These are phyloP conservation scores for Chimonanthus praecox DNA, from an alignment of 164 flowering plant genomes.

Conservation along the genomic window DNA sequence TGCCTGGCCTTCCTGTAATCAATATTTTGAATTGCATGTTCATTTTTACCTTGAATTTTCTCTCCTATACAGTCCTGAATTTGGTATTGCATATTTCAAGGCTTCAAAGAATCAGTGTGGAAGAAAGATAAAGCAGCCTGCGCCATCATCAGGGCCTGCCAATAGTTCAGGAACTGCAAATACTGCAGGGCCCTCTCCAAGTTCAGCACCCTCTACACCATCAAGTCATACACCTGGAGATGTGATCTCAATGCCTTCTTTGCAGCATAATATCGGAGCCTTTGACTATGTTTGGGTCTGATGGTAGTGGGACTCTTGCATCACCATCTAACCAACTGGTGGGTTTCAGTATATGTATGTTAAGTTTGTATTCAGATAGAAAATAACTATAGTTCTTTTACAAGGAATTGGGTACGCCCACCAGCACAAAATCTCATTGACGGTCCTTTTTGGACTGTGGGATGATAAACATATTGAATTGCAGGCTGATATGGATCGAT, in stretches of 20 bases:
- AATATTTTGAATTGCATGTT: neutral
- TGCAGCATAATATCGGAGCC: constrained; percentile 75
- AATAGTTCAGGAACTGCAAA: constrained; percentile 98
- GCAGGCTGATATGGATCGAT: constrained; percentile 89
- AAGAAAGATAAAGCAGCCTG: constrained; percentile 92
- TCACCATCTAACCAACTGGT: constrained; percentile 95
- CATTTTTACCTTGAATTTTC: neutral
- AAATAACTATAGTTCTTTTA: neutral
- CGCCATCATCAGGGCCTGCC: constrained; percentile 95
- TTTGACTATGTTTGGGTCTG: constrained; percentile 74
- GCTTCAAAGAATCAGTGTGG: constrained; percentile 80
- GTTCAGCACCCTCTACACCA: constrained; percentile 96
- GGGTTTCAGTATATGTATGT: constrained; percentile 10
- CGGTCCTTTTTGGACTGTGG: constrained; percentile 63
- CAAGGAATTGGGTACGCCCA: neutral
- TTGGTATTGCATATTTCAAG: constrained; percentile 22
- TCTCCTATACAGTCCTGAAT: neutral
- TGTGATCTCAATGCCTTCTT: constrained; percentile 84
- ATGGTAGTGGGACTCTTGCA: constrained; percentile 74
- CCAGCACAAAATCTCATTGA: constrained; percentile 26
- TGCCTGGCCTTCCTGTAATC: neutral
- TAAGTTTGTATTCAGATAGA: neutral
- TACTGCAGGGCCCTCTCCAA: constrained; percentile 95
- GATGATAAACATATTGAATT: constrained; percentile 79
- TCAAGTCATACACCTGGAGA: constrained; percentile 97